Conservation (phyloP, 441 rosid species). For the Adansonia gregorii region DNA sequence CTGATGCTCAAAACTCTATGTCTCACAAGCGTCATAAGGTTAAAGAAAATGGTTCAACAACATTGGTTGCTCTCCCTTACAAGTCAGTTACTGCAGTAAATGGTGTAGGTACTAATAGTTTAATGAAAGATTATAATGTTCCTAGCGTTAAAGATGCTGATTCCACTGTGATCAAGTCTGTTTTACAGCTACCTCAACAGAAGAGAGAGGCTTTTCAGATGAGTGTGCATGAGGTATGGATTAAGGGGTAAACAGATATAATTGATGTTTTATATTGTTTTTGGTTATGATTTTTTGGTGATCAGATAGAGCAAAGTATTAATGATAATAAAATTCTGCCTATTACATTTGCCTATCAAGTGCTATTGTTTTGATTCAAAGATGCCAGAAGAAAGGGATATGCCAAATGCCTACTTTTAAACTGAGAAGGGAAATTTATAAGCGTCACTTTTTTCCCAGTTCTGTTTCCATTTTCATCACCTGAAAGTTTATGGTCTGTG, state of each 20-base stretch:
- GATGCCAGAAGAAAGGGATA: neutral
- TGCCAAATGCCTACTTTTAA: neutral
- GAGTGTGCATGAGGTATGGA: constrained; percentile 81
- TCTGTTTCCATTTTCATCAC: neutral
- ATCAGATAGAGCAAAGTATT: neutral
- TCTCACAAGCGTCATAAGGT: constrained; percentile 45
- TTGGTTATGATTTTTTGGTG: neutral
- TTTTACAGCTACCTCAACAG: constrained; percentile 35
- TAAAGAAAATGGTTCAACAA: constrained; percentile 50
- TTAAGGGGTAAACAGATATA: constrained; percentile 15
- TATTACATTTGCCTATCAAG: neutral
- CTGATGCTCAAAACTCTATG: constrained; percentile 38
- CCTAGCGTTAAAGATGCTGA: constrained; percentile 37
- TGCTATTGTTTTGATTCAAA: neutral
- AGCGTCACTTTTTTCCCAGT: neutral
- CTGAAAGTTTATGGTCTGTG: constrained; percentile 3
- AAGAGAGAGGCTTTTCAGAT: constrained; percentile 69
- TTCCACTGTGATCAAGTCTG: constrained; percentile 39
- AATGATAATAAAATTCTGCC: neutral
- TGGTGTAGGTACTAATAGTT: constrained; percentile 37
- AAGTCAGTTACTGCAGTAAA: constrained; percentile 43
- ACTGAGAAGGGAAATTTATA: neutral
- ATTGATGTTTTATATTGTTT: neutral
- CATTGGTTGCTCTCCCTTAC: constrained; percentile 31
- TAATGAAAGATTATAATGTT: constrained; percentile 36